Conservation (phyloP, 2,329 filamentous ascomycete genomes). For the Paradendryphiella salina region DNA sequence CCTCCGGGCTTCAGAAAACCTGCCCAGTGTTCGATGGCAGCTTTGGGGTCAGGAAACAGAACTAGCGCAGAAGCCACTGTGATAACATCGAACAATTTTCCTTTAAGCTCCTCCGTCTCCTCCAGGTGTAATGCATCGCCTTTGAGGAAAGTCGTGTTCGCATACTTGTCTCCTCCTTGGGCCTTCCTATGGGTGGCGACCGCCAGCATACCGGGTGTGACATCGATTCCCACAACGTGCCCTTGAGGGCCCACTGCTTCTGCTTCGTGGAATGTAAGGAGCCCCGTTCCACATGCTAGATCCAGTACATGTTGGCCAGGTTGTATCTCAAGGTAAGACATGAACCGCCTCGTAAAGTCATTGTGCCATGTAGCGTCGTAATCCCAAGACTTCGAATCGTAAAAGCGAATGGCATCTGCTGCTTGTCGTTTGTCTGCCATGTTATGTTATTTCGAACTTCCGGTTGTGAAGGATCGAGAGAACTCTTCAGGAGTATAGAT, state of each 20-base stretch:
- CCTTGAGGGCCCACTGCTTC: slow-evolving; percentile 47
- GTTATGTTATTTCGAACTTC: neutral
- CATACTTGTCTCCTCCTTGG: slow-evolving; percentile 30
- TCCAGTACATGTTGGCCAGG: slow-evolving; percentile 51
- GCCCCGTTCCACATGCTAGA: slow-evolving; percentile 53
- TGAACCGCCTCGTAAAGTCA: slow-evolving; percentile 47
- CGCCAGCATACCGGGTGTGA: slow-evolving; percentile 49
- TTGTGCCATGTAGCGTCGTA: slow-evolving; percentile 52
- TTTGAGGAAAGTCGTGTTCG: slow-evolving; percentile 42
- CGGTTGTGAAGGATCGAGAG: neutral
- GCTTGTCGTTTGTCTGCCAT: slow-evolving; percentile 31
- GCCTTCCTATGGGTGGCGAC: slow-evolving; percentile 41
- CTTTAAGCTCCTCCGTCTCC: slow-evolving; percentile 28
- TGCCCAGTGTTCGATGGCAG: slow-evolving; percentile 46
- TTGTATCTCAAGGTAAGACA: slow-evolving; percentile 36
- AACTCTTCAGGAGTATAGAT: neutral
- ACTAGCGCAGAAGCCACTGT: slow-evolving; percentile 49
- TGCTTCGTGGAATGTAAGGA: slow-evolving; percentile 48
- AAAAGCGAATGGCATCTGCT: slow-evolving; percentile 38
- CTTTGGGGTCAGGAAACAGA: slow-evolving; percentile 46
- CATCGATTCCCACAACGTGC: slow-evolving; percentile 48
- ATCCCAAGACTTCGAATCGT: slow-evolving; percentile 41
- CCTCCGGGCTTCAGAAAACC: slow-evolving; percentile 49
- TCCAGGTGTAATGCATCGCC: slow-evolving; percentile 47
- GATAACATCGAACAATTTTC: slow-evolving; percentile 42